These are phyloP conservation scores for Xylaria castorea DNA, from an alignment of 495 filamentous ascomycete species.

Conservation along the genomic window DNA sequence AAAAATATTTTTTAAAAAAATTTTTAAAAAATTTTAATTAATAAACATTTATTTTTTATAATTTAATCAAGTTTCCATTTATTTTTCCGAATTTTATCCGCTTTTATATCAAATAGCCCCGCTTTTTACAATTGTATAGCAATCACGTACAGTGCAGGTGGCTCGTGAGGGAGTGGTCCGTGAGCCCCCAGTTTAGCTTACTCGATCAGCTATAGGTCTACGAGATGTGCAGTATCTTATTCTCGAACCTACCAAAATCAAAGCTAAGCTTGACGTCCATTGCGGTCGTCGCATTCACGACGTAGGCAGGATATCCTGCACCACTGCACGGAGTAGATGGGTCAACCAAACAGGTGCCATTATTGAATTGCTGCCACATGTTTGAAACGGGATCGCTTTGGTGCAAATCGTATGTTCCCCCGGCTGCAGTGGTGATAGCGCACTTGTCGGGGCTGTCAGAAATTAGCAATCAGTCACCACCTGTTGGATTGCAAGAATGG, in stretches of 20 bases:
- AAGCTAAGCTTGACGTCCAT: conserved; percentile 51
- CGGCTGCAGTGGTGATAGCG: conserved; percentile 38
- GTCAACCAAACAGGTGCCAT: conserved; percentile 54
- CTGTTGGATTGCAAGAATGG: not conserved
- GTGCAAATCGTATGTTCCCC: conserved; percentile 48
- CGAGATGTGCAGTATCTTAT: not conserved
- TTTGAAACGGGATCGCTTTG: conserved; percentile 45
- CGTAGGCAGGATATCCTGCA: conserved; percentile 56
- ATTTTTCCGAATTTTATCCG: too few species aligned
- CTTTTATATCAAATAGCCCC: too few species aligned
- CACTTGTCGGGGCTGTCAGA: conserved; percentile 45
- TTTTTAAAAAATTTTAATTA: too few species aligned
- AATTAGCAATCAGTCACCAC: not conserved
- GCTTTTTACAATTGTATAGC: too few species aligned
- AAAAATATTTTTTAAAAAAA: too few species aligned
- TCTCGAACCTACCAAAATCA: conserved; percentile 44
- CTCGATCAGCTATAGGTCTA: not conserved
- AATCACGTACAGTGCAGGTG: too few species aligned
- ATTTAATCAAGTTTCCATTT: too few species aligned
- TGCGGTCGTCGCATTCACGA: conserved; percentile 53
- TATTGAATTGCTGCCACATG: conserved; percentile 51
- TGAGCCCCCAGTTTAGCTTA: too few species aligned
- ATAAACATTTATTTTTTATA: too few species aligned
- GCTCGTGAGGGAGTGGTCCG: too few species aligned
- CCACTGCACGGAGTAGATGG: conserved; percentile 43